These are phyloP conservation scores for Aurantiochytrium sp. DNA, from an alignment of 108 stramenopile species.

Conservation along the genomic window DNA sequence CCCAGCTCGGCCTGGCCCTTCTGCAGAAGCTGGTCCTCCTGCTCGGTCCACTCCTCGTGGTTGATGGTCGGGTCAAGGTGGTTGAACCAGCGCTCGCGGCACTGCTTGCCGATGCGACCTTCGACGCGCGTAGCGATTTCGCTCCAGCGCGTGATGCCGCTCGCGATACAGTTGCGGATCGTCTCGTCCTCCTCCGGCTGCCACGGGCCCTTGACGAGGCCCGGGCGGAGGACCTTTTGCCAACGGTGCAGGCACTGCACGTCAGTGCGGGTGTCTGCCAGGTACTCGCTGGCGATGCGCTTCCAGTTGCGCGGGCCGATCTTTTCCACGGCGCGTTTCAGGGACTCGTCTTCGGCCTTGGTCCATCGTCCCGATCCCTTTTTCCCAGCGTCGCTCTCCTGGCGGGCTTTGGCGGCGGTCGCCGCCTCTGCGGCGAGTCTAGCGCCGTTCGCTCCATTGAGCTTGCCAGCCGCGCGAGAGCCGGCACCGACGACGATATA, in stretches of 20 bases:
- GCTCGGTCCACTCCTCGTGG: conserved; percentile 76
- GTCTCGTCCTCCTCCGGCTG: conserved; percentile 85
- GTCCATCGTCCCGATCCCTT: conserved; percentile 68
- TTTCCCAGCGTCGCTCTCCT: neutral
- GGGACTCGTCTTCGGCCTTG: conserved; percentile 75
- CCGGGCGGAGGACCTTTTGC: conserved; percentile 96
- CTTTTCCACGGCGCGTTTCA: conserved; percentile 63
- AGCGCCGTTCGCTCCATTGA: neutral
- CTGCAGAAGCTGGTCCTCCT: conserved; percentile 80
- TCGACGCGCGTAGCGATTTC: conserved; percentile 45
- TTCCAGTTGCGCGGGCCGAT: conserved; percentile 76
- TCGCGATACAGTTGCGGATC: conserved; percentile 33
- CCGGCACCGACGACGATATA: too few relatives aligned
- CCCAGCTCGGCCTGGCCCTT: conserved; percentile 68
- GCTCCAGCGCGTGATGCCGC: conserved; percentile 47
- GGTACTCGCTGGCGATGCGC: conserved; percentile 65
- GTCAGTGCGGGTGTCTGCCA: conserved; percentile 35
- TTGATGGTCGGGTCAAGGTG: conserved; percentile 71
- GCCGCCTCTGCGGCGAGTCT: neutral
- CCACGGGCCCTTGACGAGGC: conserved; percentile 95
- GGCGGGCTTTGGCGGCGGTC: neutral
- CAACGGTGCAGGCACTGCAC: conserved; percentile 88
- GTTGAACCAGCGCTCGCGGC: conserved; percentile 98
- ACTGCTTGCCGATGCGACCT: conserved; percentile 95
- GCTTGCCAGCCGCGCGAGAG: too few relatives aligned